A percentile compares a stretch with the other conserved stretches of the same genome.
These are phyloP conservation scores for Umbellularia californica DNA, from an alignment of 164 flowering plant species.

Conservation along the genomic window DNA sequence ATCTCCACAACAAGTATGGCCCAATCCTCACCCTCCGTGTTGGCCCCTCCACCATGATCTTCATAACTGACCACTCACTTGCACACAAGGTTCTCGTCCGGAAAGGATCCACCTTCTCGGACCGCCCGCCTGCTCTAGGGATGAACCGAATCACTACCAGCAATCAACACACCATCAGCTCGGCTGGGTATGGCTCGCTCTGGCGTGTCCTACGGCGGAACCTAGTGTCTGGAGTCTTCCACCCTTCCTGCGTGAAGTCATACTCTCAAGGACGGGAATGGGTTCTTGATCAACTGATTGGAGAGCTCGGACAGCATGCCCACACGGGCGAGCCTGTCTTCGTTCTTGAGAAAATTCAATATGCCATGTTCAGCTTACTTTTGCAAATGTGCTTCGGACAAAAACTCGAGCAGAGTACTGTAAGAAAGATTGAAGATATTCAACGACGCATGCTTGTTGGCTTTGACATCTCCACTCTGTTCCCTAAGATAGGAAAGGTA, in stretches of 20 bases:
- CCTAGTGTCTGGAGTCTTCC: conserved; percentile 25
- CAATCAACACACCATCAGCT: conserved; percentile 12
- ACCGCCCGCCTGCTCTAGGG: conserved; percentile 22
- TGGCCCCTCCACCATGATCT: conserved; percentile 23
- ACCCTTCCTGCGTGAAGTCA: conserved; percentile 25
- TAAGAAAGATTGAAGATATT: conserved; percentile 15
- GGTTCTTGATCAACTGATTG: conserved; percentile 18
- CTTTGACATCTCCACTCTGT: conserved; percentile 13
- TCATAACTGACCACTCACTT: conserved; percentile 22
- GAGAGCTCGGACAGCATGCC: conserved; percentile 3
- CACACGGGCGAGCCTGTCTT: neutral
- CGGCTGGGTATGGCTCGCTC: conserved; percentile 31
- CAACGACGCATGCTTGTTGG: conserved; percentile 3
- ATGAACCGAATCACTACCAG: neutral
- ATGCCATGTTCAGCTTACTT: conserved; percentile 27
- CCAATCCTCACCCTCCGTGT: conserved; percentile 33
- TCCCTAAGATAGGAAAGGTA: conserved; percentile 21
- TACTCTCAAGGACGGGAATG: conserved; percentile 25
- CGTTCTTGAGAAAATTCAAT: conserved; percentile 15
- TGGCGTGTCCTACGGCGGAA: conserved; percentile 43
- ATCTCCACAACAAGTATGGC: conserved; percentile 28
- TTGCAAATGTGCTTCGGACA: conserved; percentile 41
- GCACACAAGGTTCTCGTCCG: conserved; percentile 39
- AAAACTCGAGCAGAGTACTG: conserved; percentile 19
- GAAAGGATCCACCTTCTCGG: conserved; percentile 31